Conservation (phyloP, 192 early-diverging fungal species). For the Podila epicladia region DNA sequence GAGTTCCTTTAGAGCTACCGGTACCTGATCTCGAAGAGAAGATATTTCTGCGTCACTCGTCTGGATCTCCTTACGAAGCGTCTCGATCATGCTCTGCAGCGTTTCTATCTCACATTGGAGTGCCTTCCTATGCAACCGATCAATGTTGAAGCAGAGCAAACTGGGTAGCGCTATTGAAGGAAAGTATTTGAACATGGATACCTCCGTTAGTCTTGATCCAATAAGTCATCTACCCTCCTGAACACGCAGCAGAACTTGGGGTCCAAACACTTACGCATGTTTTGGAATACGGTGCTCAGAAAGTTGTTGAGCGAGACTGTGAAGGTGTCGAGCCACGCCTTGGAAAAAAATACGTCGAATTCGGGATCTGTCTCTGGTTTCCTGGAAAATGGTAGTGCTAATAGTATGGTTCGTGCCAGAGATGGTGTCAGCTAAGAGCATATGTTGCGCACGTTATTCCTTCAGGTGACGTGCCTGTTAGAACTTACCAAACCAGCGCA, state of each 20-base stretch:
- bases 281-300: slow-evolving; percentile 67
- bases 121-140: slow-evolving; percentile 53
- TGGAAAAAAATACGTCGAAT: slow-evolving; percentile 69
- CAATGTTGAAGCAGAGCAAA: slow-evolving; percentile 64
- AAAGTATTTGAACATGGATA: neutral
- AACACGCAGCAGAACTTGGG: neutral
- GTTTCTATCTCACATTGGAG: slow-evolving; percentile 52
- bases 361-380: slow-evolving; percentile 64
- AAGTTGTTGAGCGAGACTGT: slow-evolving; percentile 70
- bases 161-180: slow-evolving; percentile 60
- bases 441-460: too few relatives aligned
- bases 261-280: slow-evolving; percentile 65
- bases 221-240: neutral
- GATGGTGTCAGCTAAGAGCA: too few relatives aligned
- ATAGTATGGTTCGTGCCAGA: neutral
- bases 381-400: slow-evolving; percentile 58
- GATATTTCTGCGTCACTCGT: slow-evolving; percentile 50
- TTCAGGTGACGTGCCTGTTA: too few relatives aligned
- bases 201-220: neutral
- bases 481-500: slow-evolving; percentile 69
- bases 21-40: slow-evolving; percentile 45
- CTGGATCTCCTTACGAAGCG: slow-evolving; percentile 42
- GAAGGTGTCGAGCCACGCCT: slow-evolving; percentile 70
- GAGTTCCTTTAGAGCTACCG: neutral
- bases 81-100: slow-evolving; percentile 48